Base-by-base conservation (phyloP, 208 protist species). In the Leishmania major region DNA sequence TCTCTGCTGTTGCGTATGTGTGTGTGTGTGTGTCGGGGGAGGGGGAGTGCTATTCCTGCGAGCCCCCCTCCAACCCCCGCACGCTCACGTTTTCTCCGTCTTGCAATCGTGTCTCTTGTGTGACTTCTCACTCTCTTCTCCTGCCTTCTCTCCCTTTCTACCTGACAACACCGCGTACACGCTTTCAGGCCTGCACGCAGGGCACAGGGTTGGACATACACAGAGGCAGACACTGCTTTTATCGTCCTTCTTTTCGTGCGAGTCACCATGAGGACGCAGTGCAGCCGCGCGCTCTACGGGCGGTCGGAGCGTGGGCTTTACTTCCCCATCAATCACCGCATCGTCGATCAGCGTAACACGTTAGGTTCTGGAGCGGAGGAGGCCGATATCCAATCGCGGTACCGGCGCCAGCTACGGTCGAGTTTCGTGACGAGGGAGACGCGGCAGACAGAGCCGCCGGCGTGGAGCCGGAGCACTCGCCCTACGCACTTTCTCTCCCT, bases 301-400 rank as follows among this genome's bases (percentile, higher is more conserved):
- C 85, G 83, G 37, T 81, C 83, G 55, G 92, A 94, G 79, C 87
- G 87, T 22, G 94, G 94, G 28, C 86, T 97, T 72, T 97, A 96
- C 85, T 97, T 96, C 80, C 95, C 95, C 77, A 96, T 97, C 67
- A 95, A 96, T 80, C 91, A 95, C 81, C 95, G 95, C 74, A 95
- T 95, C 60, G 84, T 94, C 8, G 95, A 97, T 73, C 77, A 83
- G 43, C 92, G 95, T 49, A 83, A 95, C 72, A 77, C 90, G n/a
- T 45, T 88, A 17, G 75, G 81, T 2, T 87, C 88, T 17, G 81
- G 62, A 5, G 64, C 78, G 17, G 86, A 91, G 43, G 87, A 96
- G 82, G 75, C 89, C 15, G 90, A 96, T 71, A 90, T 96, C 49
- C 94, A 96, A 79, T 92, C 91, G 0, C 92, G 92, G 11, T 94